Evolutionary conservation across 2,329 filamentous ascomycete species (phyloP), one percentile per base, ranked within the genome.

Genomic region (Colletotrichum sp.): DNA sequence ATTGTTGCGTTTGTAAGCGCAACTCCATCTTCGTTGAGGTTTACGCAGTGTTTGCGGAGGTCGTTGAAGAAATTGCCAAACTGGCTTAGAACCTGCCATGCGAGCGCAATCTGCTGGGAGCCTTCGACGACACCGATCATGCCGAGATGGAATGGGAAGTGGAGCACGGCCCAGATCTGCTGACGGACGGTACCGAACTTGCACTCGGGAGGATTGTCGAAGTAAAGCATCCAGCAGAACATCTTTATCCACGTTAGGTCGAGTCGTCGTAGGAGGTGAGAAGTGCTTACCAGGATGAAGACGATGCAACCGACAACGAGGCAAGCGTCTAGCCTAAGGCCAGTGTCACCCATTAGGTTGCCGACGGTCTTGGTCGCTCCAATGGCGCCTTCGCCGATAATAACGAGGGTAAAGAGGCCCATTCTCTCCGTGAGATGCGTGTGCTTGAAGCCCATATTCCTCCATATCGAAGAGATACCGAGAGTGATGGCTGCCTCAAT

Each of bases 391-490:
- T 91, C 90, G 3, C 90, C 90, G 78, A 92, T 89, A 66, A 92
- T 90, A 68, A 92, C 92, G 44, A 92, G 84, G 0, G 90, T 92
- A 21, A 92, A 84, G 6, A 92, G 82, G 18, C 89, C 89, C 89
- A 92, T 90, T 28, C 91, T 86, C 79, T 91, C 88, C 77, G 90
- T 90, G 36, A 92, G 82, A 81, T 91, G 89, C 2, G 89, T 92
- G 66, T 89, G 85, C 80, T 91, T 88, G 80, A 92, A 91, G 63
- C 88, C 88, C 13, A 92, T 84, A 71, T 87, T 86, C 21, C 86
- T 85, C 82, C 87, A 90, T 49, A 84, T 81, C 64, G 83, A 88
- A 4, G 90, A 90, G 7, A 90, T 84, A 6, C 82, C 81, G 70
- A 92, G 86, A 3, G 88, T 84, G 10, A 84, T 81, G 34, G 87